These are phyloP conservation scores for Botrytis medusae DNA, from an alignment of 2,329 filamentous ascomycete genomes.

Conservation along the genomic window DNA sequence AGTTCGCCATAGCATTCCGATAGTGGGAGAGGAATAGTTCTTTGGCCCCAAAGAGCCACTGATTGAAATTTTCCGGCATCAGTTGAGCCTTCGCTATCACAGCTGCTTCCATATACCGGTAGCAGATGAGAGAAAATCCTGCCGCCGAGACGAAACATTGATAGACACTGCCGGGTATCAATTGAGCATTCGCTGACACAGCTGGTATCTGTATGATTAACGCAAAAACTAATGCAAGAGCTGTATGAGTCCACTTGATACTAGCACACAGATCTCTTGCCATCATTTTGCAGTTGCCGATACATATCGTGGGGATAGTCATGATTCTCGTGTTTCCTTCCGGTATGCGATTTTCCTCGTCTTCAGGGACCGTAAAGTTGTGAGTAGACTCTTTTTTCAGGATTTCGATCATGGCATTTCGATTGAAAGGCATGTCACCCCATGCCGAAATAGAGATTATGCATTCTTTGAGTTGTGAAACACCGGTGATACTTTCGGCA, in stretches of 20 bases:
- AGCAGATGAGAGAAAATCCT: neutral
- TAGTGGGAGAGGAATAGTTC: neutral
- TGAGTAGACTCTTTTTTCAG: neutral
- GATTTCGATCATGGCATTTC: neutral
- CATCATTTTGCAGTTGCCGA: neutral
- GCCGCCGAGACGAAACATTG: neutral
- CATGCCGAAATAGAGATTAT: neutral
- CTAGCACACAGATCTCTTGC: neutral
- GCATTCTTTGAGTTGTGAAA: neutral
- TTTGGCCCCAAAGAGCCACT: neutral
- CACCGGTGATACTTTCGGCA: too few relatives aligned
- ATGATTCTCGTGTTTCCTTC: neutral
- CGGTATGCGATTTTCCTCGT: fast-evolving
- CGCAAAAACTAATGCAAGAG: neutral
- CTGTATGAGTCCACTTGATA: neutral
- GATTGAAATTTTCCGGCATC: neutral
- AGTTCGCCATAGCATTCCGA: neutral
- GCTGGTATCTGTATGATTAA: neutral
- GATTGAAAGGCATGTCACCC: neutral
- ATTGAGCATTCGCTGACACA: neutral
- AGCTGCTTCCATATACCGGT: neutral
- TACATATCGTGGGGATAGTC: too few relatives aligned
- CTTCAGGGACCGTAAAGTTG: too few relatives aligned
- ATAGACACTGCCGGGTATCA: neutral
- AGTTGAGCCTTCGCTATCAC: neutral